Evolutionary conservation across 805 yeast genomes (phyloP).

Genomic region (Zygoascus biomembranicola): DNA sequence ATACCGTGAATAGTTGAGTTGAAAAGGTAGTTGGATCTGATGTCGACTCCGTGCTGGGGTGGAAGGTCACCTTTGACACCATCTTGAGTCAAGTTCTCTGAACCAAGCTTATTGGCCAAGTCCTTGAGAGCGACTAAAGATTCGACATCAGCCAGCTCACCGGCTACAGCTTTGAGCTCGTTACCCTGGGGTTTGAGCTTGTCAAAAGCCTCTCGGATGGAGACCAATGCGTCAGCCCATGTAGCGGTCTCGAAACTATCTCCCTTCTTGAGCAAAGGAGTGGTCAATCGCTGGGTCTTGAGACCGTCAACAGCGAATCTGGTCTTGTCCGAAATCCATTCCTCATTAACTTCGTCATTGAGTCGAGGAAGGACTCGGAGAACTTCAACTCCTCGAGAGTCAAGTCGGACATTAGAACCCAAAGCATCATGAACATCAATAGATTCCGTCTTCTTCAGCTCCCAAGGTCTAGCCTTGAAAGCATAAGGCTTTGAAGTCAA

Average conservation of each 20-base stretch:
- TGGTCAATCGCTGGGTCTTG: conserved; percentile 76
- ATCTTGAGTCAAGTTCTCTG: conserved; percentile 75
- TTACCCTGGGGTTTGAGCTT: conserved; percentile 51
- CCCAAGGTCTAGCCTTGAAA: conserved; percentile 92
- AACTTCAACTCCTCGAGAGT: conserved; percentile 78
- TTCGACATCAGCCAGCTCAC: conserved; percentile 78
- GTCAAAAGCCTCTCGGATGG: conserved; percentile 54
- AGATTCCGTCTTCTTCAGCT: conserved; percentile 78
- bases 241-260: conserved; percentile 64
- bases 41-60: conserved; percentile 60
- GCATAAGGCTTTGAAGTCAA: conserved; percentile 85
- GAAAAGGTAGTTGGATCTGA: conserved; percentile 72
- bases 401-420: conserved; percentile 78
- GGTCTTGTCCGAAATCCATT: conserved; percentile 85
- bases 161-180: conserved; percentile 75
- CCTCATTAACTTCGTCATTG: conserved; percentile 82
- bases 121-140: conserved; percentile 76
- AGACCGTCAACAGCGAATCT: conserved; percentile 81
- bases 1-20: conserved; percentile 72
- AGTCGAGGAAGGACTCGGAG: conserved; percentile 81
- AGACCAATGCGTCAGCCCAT: conserved; percentile 78
- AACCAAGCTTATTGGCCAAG: conserved; percentile 63
- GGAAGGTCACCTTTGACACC: conserved; percentile 47
- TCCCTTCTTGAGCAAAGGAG: conserved; percentile 67
- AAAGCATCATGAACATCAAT: conserved; percentile 77